Base-by-base conservation (phyloP, 2,329 filamentous ascomycete genomes). In the Volutella citrinella region DNA sequence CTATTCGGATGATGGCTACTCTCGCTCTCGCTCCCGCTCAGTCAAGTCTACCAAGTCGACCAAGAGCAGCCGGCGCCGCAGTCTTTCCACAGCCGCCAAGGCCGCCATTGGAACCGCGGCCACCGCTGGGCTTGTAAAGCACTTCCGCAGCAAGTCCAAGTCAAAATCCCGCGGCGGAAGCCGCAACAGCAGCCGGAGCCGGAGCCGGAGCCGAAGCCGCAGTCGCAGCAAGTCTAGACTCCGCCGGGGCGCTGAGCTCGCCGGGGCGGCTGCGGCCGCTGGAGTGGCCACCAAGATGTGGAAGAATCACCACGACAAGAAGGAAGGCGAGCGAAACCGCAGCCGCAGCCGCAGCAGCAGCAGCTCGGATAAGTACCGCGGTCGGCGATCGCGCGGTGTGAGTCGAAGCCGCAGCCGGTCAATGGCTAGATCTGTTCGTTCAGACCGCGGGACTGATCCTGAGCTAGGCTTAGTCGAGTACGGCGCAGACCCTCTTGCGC, bases 381-480 rank as follows among this genome's bases (percentile, higher is more conserved):
- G 54, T 36, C 52, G 56, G 39, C 56, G 59, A 54, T 60, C 57
- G 31, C 56, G 55, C 52, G 65, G 57, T 38, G 40, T 43, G 16
- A 56, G 52, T 42, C 46, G 54, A 29, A 61, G 58, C 49, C 54
- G 70, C 58, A 72, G 69, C 65, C 72, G 69, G 63, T 76, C 74
- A 61, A 58, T 59, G 54, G 65, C 68, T 64, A 61, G 64, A 63
- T 64, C 65, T 65, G 63, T 60, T 60, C 63, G 68, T 63, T 68
- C 69, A 51, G 68, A 72, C 59, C 63, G 64, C 55, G 63, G 61
- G 58, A 70, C 74, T 80, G 77, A 81, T 76, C 72, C 70, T 67
- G 76, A 80, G 65, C 66, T 81, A 78, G 78, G 77, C 65, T 70
- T 81, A 70, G 76, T 82, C 72, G 75, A 82, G 60, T 82, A 82